Conservation (phyloP, 2,329 filamentous ascomycete species). For the Colletotrichum karsti region DNA sequence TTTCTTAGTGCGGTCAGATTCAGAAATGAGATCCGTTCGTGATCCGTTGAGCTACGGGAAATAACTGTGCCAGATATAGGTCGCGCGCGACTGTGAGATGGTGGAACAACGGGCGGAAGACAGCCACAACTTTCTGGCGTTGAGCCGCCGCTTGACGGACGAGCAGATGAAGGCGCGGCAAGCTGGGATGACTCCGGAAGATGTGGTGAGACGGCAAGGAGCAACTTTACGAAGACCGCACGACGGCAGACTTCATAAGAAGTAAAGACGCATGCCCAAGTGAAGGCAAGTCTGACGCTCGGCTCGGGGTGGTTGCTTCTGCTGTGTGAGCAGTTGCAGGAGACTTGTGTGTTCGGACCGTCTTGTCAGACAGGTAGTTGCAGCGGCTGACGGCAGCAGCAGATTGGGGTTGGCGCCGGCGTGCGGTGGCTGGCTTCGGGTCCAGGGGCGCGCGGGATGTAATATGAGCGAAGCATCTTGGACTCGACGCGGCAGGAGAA, state of each 20-base stretch:
- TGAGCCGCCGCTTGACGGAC: not conserved
- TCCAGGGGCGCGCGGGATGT: slow-evolving; percentile 22
- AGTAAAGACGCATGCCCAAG: not conserved
- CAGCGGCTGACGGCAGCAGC: slow-evolving; percentile 25
- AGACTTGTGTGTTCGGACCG: slow-evolving; percentile 9
- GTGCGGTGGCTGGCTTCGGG: slow-evolving; percentile 17
- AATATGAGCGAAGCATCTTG: slow-evolving; percentile 6
- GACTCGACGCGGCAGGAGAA: slow-evolving; percentile 6
- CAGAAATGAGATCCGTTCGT: slow-evolving; percentile 11
- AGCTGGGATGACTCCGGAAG: not conserved
- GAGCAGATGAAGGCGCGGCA: not conserved
- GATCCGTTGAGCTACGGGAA: slow-evolving; percentile 11
- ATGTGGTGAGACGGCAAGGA: not conserved
- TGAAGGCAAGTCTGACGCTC: not conserved
- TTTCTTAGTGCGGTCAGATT: slow-evolving; percentile 15
- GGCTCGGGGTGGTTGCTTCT: not conserved
- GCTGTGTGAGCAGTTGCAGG: slow-evolving; percentile 1
- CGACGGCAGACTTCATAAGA: not conserved
- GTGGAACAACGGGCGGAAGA: not conserved
- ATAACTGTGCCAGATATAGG: slow-evolving; percentile 16
- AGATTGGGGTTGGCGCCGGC: slow-evolving; percentile 17
- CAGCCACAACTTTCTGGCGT: not conserved
- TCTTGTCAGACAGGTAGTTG: slow-evolving; percentile 23
- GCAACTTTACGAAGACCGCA: not conserved
- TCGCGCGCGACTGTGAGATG: not conserved